Evolutionary conservation across 345 rosid genomes (phyloP).

Genomic region (Trapa incisa): DNA sequence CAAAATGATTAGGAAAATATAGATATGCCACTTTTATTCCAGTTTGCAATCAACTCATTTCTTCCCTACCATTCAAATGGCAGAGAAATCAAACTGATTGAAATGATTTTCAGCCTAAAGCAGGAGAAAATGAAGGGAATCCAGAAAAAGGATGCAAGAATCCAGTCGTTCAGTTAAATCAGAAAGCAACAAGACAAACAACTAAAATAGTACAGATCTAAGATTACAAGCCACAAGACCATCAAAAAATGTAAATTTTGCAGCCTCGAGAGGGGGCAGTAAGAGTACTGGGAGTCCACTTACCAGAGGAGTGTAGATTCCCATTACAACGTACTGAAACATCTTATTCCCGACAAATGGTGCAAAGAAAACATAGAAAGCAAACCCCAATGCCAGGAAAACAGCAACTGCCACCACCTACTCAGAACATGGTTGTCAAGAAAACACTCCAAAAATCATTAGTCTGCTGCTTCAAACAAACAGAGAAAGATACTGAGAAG

Average conservation of each 20-base stretch:
- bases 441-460: neutral
- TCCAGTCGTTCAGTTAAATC: slow-evolving; percentile 12
- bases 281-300: slow-evolving; percentile 13
- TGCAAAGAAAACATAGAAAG: slow-evolving; percentile 97
- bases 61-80: neutral
- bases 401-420: slow-evolving; percentile 99
- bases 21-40: neutral
- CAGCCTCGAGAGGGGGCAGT: slow-evolving; percentile 3
- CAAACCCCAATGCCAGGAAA: slow-evolving; percentile 92
- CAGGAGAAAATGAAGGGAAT: slow-evolving; percentile 8
- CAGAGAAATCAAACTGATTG: neutral
- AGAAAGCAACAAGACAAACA: slow-evolving; percentile 11
- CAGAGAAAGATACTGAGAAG: neutral
- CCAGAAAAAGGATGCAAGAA: slow-evolving; percentile 10
- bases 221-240: neutral
- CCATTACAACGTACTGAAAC: slow-evolving; percentile 63
- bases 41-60: slow-evolving; percentile 7
- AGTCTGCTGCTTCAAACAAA: no score
- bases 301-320: slow-evolving; percentile 95
- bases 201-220: slow-evolving; percentile 9
- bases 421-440: slow-evolving; percentile 14
- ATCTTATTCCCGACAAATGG: slow-evolving; percentile 87
- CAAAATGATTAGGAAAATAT: no score
- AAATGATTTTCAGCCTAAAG: slow-evolving; percentile 7
- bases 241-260: neutral